Base-by-base conservation (phyloP, 306 rosid genomes). In the Lathyrus oleraceus region DNA sequence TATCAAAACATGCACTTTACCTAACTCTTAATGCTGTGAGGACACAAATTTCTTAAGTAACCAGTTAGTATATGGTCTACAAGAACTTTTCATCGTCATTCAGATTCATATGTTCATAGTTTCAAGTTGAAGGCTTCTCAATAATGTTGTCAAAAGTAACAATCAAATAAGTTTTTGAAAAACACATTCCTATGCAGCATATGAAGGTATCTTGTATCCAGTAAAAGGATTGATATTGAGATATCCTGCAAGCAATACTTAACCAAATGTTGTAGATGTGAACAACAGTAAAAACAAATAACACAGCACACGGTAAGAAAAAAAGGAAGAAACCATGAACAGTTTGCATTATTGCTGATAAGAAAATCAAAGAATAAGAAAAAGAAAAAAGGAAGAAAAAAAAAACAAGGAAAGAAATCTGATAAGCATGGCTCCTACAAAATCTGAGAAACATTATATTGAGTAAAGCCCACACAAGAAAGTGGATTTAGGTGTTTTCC, bases 151-250 rank as follows among this genome's bases (percentile, higher is more conserved):
- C 43, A 71, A 23, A 25, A 57, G 32, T 52, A 67, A 52, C 38
- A 23, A 72, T 47, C 15, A 6, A 36, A 45, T 21, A 54, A 15
- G 1, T 17, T 69, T 69, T 60, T 17, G 28, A 9, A 48, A 45
- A 28, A 27, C 4, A 4, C 47, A 15, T 20, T 39, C 47, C 2
- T 27, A 27, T 49, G 58, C 11, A 49, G 20, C 49, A 69, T 39
- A 12, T 16, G 38, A 35, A 65, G 48, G 27, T 11, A 63, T 14
- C 21, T 6, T 10, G 60, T 5, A 62, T 15, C 53, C 43, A 15
- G 69, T 25, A 53, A 16, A n/a, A 23, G 54, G 27, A 36, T 61
- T 67, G 63, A 67, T 70, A 59, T 47, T 25, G 69, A 68, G 27
- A 67, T 9, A 25, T 39, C 47, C 8, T 2, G 1, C n/a, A 0